These are phyloP conservation scores for Oryza meyeriana DNA, from an alignment of 176 grass and related monocot genomes.

Conservation along the genomic window DNA sequence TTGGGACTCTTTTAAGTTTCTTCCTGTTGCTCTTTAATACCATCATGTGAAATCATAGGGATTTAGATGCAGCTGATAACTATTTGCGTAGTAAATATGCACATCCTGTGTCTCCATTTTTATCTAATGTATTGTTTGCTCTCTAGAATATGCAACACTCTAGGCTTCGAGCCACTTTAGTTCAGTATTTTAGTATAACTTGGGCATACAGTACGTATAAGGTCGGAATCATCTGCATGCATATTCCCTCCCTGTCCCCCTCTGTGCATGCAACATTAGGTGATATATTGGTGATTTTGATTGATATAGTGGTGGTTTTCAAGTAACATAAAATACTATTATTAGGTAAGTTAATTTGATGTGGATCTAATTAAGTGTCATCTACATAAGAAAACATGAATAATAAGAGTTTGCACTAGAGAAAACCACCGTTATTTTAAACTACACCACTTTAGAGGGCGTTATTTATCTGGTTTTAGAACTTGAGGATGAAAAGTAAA, in stretches of 20 bases:
- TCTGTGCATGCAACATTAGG: background rate
- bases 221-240: background rate
- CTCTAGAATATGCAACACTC: background rate
- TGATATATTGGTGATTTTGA: background rate
- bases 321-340: too few relatives aligned
- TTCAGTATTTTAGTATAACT: background rate
- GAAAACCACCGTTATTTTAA: too few relatives aligned
- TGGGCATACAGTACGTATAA: background rate
- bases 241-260: background rate
- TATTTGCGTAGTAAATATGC: background rate
- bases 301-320: too few relatives aligned
- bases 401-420: background rate
- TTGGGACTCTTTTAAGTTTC: background rate
- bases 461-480: too few relatives aligned
- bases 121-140: background rate
- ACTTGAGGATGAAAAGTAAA: background rate
- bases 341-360: background rate
- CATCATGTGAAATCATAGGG: background rate
- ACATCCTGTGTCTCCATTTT: background rate
- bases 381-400: background rate
- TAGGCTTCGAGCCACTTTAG: background rate
- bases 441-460: too few relatives aligned
- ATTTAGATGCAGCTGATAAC: background rate
- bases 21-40: background rate
- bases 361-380: background rate